phyloP scores from a whole-genome alignment of 2,329 filamentous ascomycete species.

The Fusarium nelsonii region DNA sequence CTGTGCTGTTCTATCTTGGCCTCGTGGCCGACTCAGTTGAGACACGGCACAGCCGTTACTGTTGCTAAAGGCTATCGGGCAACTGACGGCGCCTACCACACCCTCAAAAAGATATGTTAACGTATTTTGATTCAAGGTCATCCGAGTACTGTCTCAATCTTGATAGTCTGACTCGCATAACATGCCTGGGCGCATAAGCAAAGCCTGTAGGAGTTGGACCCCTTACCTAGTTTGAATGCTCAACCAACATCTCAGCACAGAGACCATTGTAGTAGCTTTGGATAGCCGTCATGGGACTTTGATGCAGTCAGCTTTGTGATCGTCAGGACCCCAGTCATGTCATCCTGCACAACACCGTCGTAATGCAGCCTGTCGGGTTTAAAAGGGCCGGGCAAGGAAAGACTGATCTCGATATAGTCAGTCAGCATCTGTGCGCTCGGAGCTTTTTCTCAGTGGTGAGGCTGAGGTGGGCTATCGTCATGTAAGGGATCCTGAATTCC shows the following conservation, averaged over 20 bases:
- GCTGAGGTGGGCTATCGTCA: constrained; percentile 11
- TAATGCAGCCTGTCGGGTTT: constrained; percentile 1
- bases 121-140: neutral
- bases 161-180: constrained; percentile 5
- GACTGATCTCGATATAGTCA: neutral
- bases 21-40: constrained; percentile 5
- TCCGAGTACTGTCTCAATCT: constrained; percentile 3
- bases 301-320: neutral
- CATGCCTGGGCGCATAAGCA: constrained; percentile 1
- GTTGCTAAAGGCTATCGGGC: neutral
- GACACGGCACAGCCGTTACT: constrained; percentile 22
- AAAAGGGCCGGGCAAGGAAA: neutral
- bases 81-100: neutral
- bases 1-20: neutral
- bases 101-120: constrained; percentile 13
- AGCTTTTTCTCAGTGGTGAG: constrained; percentile 13
- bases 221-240: neutral
- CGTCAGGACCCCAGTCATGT: neutral
- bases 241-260: neutral
- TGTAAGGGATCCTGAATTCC: constrained; percentile 3
- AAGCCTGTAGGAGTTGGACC: constrained; percentile 3
- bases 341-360: constrained; percentile 1
- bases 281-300: neutral
- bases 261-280: neutral
- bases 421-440: constrained; percentile 20